Evolutionary conservation across 106 monocot species (phyloP), one percentile per base, ranked within the genome.

Genomic region (Dactylorhiza incarnata): DNA sequence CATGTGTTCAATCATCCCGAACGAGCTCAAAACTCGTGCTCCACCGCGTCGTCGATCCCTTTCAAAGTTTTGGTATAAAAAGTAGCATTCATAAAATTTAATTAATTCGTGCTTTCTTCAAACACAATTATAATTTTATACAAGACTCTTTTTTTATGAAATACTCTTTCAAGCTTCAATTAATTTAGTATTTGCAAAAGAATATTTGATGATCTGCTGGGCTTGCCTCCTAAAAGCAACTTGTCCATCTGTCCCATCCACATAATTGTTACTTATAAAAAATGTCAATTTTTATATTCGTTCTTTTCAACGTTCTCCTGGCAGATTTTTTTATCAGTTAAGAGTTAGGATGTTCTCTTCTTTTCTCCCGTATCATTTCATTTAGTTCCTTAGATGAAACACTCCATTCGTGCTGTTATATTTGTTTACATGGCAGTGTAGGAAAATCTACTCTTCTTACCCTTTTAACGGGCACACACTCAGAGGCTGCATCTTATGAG

Each of bases 401-500:
- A n/a, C 71, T 69, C 46, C 12, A 71, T 55, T 10, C 56, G 16
- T 78, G 56, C 9, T 71, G n/a, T 14, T 53, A 71, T 26, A 15
- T 72, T 11, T 73, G 43, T 71, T 51, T 70, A 71, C 48, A 37
- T 83, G 70, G 48, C 79, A 99, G 99, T 88, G 99, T 99, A 86
- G 99, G 99, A 48, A 99, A 99, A 81, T 94, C 99, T 62, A 99
- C 99, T 48, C 86, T 99, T 77, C 66, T 99, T 68, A 99, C 94
- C 44, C 12, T 92, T 74, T 85, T 99, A 66, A 99, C 99, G 47
- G 99, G 99, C 71, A 99, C 99, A 83, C 94, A 88, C 71, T 99
- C 94, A 68, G 99, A 99, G 84, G 89, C 94, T 85, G 99, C 99
- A 75, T 99, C 99, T 55, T 99, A 99, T 77, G 99, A 99, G 81